Evolutionary conservation across 441 rosid species (phyloP), one percentile per base, ranked within the genome.

Genomic region (Arabidopsis lyrata): DNA sequence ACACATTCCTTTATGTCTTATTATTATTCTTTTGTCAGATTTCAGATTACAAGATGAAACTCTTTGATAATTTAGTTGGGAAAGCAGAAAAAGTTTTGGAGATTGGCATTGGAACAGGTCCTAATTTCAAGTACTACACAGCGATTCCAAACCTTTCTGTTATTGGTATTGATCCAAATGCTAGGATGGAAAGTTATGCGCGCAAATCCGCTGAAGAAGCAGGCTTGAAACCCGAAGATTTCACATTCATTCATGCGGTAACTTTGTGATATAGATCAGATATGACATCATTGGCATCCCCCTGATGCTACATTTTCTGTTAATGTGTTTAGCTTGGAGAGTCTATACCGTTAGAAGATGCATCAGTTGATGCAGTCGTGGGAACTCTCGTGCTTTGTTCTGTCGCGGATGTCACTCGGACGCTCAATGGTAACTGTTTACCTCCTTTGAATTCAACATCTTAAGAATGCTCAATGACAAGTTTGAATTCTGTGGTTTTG

Each of bases 331-430:
- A 92, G 99, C 90, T 92, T 63, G 93, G 89, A 55, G 98, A 95
- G 78, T 84, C 91, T 50, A 78, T 95, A 81, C 99, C 98, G 15
- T 68, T 93, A 12, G 61, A 65, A 15, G 91, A 95, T 79, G 85
- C 87, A 74, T 90, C 99, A 4, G 91, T 93, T 70, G 96, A 95
- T 81, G 95, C 94, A 38, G 95, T 88, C 20, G 80, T 95, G 4
- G 99, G 97, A 55, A 95, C 98, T 55, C 93, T 92, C 0, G 92
- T 95, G 16, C 77, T 95, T 16, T 95, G 97, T 79, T 92, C 98
- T 3, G 99, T 95, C 67, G 20, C 83, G 38, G 87, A 91, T 71
- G 94, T 89, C 29, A 70, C 79, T 70, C 77, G 8, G 65, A 80
- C 97, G 8, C 87, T 95, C 31, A 83, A 78, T 59, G 97, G 99